Evolutionary conservation across 1,139 yeast genomes (phyloP).

Genomic region (Geotrichum reessii): DNA sequence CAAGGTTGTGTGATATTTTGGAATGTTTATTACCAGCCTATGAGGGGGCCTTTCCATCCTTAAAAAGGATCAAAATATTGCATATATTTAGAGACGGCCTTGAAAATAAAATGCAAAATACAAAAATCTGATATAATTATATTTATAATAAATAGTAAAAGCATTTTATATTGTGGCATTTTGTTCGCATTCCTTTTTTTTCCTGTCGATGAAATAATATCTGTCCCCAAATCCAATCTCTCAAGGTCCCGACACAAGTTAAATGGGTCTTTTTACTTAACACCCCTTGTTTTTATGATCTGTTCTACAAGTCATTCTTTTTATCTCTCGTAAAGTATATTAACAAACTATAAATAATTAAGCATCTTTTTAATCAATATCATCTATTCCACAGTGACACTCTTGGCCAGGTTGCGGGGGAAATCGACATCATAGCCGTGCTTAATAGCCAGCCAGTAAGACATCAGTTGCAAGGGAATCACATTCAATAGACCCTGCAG

Average conservation of each 20-base stretch:
- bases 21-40: no score
- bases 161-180: background rate
- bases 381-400: slow-evolving; percentile 83
- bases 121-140: no score
- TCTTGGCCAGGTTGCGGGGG: slow-evolving; percentile 97
- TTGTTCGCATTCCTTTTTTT: no score
- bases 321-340: background rate
- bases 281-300: background rate
- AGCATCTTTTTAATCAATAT: background rate
- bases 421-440: slow-evolving; percentile 96
- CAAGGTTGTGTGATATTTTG: no score
- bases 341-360: slow-evolving; percentile 1
- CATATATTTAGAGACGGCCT: no score
- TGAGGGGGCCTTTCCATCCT: no score
- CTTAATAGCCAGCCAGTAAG: slow-evolving; percentile 94
- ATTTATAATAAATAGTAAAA: background rate
- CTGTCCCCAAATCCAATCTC: background rate
- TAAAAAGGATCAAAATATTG: no score
- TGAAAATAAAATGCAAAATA: no score
- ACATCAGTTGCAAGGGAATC: slow-evolving; percentile 90
- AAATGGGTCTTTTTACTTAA: background rate
- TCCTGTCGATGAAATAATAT: background rate
- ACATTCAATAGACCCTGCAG: slow-evolving; percentile 94
- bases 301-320: no score
- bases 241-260: background rate